Conservation (phyloP, 2,329 filamentous ascomycete genomes). For the Colletotrichum tanaceti region DNA sequence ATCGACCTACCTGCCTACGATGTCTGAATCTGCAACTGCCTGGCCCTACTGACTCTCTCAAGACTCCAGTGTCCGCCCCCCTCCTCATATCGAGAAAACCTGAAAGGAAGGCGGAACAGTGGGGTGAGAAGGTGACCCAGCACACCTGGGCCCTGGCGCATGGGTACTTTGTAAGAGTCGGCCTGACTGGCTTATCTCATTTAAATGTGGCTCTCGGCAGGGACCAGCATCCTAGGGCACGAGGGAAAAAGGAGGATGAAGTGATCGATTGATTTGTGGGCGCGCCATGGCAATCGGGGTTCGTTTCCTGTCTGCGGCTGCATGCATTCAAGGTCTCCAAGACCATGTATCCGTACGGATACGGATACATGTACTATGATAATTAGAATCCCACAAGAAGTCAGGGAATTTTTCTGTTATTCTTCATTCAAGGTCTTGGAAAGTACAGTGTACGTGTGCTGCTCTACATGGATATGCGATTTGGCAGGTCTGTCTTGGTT, state of each 20-base stretch:
- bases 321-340: not conserved
- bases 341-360: no score
- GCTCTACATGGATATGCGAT: not conserved
- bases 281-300: not conserved
- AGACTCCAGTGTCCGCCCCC: not conserved
- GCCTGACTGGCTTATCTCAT: conserved; percentile 34
- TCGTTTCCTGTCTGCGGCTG: conserved; percentile 3
- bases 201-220: conserved; percentile 34
- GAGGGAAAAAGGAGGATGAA: not conserved
- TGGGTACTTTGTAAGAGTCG: no score
- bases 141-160: conserved; percentile 5
- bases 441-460: not conserved
- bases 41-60: conserved; percentile 2
- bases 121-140: conserved; percentile 13
- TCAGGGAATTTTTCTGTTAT: no score
- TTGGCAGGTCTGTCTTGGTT: conserved; percentile 1
- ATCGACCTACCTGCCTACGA: no score
- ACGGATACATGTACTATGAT: no score
- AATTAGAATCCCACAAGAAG: no score
- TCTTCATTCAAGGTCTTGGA: not conserved
- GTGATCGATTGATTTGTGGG: not conserved
- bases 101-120: conserved; percentile 16
- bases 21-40: no score
- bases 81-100: not conserved
- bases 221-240: conserved; percentile 19